These are phyloP conservation scores for Manihot esculenta DNA, from an alignment of 441 rosid genomes.

Conservation along the genomic window DNA sequence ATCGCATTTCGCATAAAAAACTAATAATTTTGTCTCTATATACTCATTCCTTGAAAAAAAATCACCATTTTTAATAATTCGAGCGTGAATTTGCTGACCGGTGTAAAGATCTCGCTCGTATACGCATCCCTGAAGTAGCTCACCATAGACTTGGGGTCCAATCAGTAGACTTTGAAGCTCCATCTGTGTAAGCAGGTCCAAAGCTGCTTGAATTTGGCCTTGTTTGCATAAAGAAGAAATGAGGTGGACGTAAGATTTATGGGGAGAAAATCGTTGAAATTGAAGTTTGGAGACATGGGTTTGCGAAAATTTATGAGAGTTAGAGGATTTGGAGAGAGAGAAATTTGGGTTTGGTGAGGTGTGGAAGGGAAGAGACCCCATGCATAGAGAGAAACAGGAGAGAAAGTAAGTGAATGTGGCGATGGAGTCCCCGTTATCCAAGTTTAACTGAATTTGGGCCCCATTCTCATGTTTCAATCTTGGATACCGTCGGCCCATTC, in stretches of 20 bases:
- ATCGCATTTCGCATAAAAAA: slow-evolving; percentile 68
- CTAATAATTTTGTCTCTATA: slow-evolving; percentile 62
- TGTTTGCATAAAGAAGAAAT: slow-evolving; percentile 56
- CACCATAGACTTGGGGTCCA: slow-evolving; percentile 68
- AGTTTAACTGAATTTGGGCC: slow-evolving; percentile 4
- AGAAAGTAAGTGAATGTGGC: slow-evolving; percentile 9
- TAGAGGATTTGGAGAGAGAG: slow-evolving; percentile 24
- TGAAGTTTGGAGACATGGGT: slow-evolving; percentile 22
- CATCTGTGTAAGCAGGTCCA: slow-evolving; percentile 53
- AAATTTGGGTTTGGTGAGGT: slow-evolving; percentile 29
- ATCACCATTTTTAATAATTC: slow-evolving; percentile 60
- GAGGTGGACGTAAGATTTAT: slow-evolving; percentile 45
- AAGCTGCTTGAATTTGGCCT: slow-evolving; percentile 58
- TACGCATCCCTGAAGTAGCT: slow-evolving; percentile 73
- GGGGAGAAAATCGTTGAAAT: slow-evolving; percentile 19
- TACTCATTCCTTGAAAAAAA: slow-evolving; percentile 54
- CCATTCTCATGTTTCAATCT: too few relatives aligned
- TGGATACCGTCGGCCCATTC: too few relatives aligned
- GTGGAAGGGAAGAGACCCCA: slow-evolving; percentile 63
- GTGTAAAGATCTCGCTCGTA: slow-evolving; percentile 48
- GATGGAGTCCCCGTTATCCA: background rate
- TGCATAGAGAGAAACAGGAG: slow-evolving; percentile 24
- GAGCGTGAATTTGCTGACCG: slow-evolving; percentile 81
- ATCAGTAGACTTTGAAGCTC: slow-evolving; percentile 31
- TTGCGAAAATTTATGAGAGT: slow-evolving; percentile 3